Base-by-base conservation (phyloP, 1,139 yeast genomes). In the Geotrichum macrosporum region DNA sequence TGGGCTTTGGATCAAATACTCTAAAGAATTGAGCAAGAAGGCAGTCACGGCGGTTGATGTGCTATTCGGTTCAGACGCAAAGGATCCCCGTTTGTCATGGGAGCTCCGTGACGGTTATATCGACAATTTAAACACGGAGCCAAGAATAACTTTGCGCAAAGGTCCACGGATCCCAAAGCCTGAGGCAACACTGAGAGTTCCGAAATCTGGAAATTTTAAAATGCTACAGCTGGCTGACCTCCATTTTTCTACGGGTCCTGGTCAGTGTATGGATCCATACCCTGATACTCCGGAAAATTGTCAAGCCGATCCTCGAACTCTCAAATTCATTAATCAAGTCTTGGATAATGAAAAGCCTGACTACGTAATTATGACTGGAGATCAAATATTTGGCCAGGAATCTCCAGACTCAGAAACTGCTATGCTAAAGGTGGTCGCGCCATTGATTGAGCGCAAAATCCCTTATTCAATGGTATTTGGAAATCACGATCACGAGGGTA, bases 401-500 rank as follows among this genome's bases (percentile, higher is more conserved):
- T 72, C 86, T 0, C 85, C 84, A 1, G 96, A 89, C 61, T 74
- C 94, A 0, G 84, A 82, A 59, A 78, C 94, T 0, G 80, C 95
- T 0, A 57, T 87, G 16, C 72, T 82, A 54, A 89, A 89, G 62
- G 92, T 83, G 0, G 72, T 84, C n/a, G 71, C 76, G 3, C 94
- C 95, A 1, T 75, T 84, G 39, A 74, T 88, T 20, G 57, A 69
- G 22, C 70, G 86, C 34, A 66, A 73, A 38, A 81, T 88, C 5
- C 96, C 96, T 2, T 89, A 76, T 69, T 92, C 95, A 0, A 74
- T 83, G 55, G 80, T 84, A 0, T 70, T 85, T 66, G 95, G 95
- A 1, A 84, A 84, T 57, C 94, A 84, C 61, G 92, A 85, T 59
- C 89, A 84, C 57, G 94, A 87, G 63, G 89, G 94, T 1, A 75